Evolutionary conservation across 768 basidiomycete species (phyloP).

Genomic region (Amanita inopinata): DNA sequence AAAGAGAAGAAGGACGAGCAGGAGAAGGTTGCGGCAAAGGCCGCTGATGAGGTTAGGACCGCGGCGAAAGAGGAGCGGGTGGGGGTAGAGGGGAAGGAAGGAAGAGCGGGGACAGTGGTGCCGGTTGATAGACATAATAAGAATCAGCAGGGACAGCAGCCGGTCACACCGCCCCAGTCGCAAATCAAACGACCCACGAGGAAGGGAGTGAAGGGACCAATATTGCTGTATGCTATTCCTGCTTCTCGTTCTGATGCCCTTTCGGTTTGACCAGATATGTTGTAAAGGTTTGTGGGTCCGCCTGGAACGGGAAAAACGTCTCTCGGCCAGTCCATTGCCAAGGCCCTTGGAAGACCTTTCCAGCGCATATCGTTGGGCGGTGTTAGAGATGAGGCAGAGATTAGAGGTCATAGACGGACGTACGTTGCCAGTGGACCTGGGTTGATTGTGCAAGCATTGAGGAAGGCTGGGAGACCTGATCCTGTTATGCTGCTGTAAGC

Average conservation of each 20-base stretch:
- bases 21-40: slow-evolving; percentile 16
- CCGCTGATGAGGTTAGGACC: slow-evolving; percentile 7
- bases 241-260: neutral
- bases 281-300: slow-evolving; percentile 70
- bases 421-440: slow-evolving; percentile 89
- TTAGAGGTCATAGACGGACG: slow-evolving; percentile 51
- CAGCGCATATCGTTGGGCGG: slow-evolving; percentile 89
- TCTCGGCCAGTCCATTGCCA: slow-evolving; percentile 81
- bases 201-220: slow-evolving; percentile 58
- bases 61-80: slow-evolving; percentile 8
- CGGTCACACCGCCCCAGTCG: slow-evolving; percentile 10
- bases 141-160: slow-evolving; percentile 15
- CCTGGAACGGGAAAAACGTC: slow-evolving; percentile 91
- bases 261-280: neutral
- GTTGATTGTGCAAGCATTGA: slow-evolving; percentile 75
- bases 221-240: slow-evolving; percentile 41
- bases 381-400: slow-evolving; percentile 82
- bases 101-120: slow-evolving; percentile 18
- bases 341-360: slow-evolving; percentile 76
- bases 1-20: slow-evolving; percentile 25
- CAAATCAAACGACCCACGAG: slow-evolving; percentile 12
- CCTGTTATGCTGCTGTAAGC: slow-evolving; percentile 64
- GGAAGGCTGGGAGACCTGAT: slow-evolving; percentile 75
- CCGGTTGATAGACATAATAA: slow-evolving; percentile 21
- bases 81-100: slow-evolving; percentile 4